phyloP scores from a whole-genome alignment of 1,139 yeast genomes.

The Taphrina pruni region DNA sequence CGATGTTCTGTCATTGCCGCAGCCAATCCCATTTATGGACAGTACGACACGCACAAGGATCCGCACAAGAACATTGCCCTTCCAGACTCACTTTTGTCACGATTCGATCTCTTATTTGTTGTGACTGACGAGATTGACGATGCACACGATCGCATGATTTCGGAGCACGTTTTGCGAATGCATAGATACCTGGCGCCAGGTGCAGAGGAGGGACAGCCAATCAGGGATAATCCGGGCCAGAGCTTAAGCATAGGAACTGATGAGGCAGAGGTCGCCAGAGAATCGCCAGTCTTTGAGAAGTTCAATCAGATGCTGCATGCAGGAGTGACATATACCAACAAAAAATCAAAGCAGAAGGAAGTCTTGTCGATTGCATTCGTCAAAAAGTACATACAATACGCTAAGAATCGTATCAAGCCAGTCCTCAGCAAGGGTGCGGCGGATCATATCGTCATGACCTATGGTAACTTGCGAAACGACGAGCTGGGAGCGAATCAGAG shows the following conservation, averaged over 20 bases:
- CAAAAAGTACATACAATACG: conserved; percentile 90
- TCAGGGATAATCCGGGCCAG: conserved; percentile 73
- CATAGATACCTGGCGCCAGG: conserved; percentile 92
- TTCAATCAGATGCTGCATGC: conserved; percentile 83
- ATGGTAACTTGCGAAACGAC: conserved; percentile 83
- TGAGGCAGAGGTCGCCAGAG: conserved; percentile 56
- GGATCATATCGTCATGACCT: conserved; percentile 77
- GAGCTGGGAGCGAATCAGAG: conserved; percentile 72
- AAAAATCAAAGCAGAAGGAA: conserved; percentile 59
- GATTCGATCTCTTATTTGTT: conserved; percentile 93
- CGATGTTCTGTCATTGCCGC: conserved; percentile 98
- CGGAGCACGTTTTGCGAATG: conserved; percentile 94
- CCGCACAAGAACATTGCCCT: conserved; percentile 96
- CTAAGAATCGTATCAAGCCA: conserved; percentile 87
- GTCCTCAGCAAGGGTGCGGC: conserved; percentile 78
- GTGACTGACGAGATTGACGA: conserved; percentile 95
- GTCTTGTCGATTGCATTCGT: conserved; percentile 82
- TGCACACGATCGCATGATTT: conserved; percentile 78
- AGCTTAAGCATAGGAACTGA: conserved; percentile 74
- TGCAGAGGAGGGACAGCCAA: conserved; percentile 89
- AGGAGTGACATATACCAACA: conserved; percentile 62
- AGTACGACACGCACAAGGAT: conserved; percentile 92
- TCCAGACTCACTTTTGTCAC: conserved; percentile 94
- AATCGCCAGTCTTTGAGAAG: conserved; percentile 73
- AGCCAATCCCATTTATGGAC: conserved; percentile 97